phyloP scores from a whole-genome alignment of 805 yeast species.

The Suhomyces faveliae region DNA sequence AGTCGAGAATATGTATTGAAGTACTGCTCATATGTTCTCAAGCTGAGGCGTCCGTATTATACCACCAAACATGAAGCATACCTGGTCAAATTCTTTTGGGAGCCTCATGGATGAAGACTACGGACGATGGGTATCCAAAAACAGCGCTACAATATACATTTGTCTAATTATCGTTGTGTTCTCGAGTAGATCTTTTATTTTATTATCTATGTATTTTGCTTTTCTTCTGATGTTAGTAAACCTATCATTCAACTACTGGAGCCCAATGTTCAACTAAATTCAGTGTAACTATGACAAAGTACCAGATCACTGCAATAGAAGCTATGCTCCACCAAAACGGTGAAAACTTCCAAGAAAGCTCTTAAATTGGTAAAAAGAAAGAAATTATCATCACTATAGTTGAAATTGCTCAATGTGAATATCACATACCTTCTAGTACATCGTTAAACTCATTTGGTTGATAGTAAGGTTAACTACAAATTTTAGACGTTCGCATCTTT shows the following conservation, averaged over 20 bases:
- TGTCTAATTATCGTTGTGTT: not conserved
- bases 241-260: not conserved
- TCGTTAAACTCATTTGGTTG: not conserved
- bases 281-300: constrained; percentile 91
- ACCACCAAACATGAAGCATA: not conserved
- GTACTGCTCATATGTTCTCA: no score
- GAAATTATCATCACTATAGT: constrained; percentile 35
- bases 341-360: constrained; percentile 35
- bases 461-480: not conserved
- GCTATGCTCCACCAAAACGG: constrained; percentile 54
- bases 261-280: constrained; percentile 20
- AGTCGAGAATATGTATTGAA: no score
- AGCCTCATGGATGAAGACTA: no score
- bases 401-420: not conserved
- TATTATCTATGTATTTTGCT: not conserved
- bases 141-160: not conserved
- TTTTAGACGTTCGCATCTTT: constrained; percentile 2
- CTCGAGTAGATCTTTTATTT: not conserved
- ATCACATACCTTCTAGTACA: not conserved
- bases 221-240: not conserved
- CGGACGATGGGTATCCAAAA: no score
- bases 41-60: not conserved
- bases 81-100: not conserved
- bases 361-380: constrained; percentile 34
- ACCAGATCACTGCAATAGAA: constrained; percentile 58